A percentile compares a stretch with the other conserved stretches of the same genome.
Evolutionary conservation across 257 asterid genomes (phyloP).

Genomic region (Gardenia jasminoides): DNA sequence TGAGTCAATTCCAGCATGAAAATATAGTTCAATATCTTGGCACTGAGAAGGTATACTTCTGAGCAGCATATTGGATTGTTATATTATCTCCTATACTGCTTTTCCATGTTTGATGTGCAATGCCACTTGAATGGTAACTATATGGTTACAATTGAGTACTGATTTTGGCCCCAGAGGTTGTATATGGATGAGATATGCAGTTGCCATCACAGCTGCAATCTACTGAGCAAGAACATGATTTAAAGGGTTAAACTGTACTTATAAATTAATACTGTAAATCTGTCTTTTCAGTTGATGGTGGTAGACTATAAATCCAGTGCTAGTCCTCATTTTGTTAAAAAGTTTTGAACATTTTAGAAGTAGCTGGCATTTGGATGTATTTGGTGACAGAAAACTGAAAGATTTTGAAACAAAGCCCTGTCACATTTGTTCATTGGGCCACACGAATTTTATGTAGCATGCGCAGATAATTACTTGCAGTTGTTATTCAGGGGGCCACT

Average conservation of each 20-base stretch:
- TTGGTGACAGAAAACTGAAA: neutral
- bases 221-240: neutral
- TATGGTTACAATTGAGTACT: neutral
- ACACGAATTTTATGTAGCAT: neutral
- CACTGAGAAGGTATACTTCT: constrained; percentile 65
- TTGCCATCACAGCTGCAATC: neutral
- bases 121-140: neutral
- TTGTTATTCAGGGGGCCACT: neutral
- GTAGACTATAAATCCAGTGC: neutral
- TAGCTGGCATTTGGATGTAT: neutral
- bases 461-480: neutral
- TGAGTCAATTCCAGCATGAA: constrained; percentile 84
- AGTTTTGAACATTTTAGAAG: neutral
- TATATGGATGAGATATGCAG: neutral
- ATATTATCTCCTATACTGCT: neutral
- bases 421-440: neutral
- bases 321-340: neutral
- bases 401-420: neutral
- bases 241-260: neutral
- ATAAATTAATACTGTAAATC: neutral
- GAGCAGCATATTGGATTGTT: constrained; percentile 1
- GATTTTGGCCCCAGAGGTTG: neutral
- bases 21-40: constrained; percentile 92
- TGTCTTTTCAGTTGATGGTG: neutral
- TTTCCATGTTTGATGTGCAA: neutral